Base-by-base conservation (phyloP, 352 stramenopile genomes). In the Phytophthora quininea region DNA sequence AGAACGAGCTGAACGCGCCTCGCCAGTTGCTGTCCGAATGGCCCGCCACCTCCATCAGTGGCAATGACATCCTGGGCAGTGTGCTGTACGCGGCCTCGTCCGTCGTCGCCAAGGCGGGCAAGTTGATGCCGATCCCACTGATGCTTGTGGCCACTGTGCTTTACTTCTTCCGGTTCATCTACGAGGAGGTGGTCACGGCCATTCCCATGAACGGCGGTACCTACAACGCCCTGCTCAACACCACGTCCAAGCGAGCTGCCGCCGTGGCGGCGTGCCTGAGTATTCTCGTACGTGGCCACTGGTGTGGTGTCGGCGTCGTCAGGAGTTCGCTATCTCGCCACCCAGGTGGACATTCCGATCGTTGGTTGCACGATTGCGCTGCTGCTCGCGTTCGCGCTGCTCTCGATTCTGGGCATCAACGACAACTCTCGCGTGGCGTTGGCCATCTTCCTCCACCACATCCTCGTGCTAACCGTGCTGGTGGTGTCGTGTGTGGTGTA, bases 171-270 rank as follows among this genome's bases (percentile, higher is more conserved):
- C 79, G 79, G n/a, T 90, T 86, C 61, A 93, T 97, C 56, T 97
- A 96, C 72, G 80, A 82, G 47, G 90, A 97, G 64, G 90, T 88
- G 8, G 88, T 96, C 48, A 93, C 78, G 27, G 90, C 90, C 2
- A 80, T 97, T 35, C 88, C 89, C 3, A 80, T 95, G 61, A 97
- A 97, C 71, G 89, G 90, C 15, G 90, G 90, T 29, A 89, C 85
- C 19, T 97, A 97, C 73, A 97, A 96, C 73, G 82, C 91, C 7
- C 71, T 97, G 32, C 67, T 97, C 11, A 97, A 97, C 73, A 90
- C 86, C 29, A 96, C 88, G 30, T 91, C 72, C 40, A 97, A 97
- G 76, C 74, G 79, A 33, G 73, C 91, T 19, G 90, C 90, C 24
- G 82, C 86, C 0, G 74, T 95, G 10, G 88, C 88, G 11, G 91